Evolutionary conservation across 768 basidiomycete genomes (phyloP).

Genomic region (Tricholoma sp.): DNA sequence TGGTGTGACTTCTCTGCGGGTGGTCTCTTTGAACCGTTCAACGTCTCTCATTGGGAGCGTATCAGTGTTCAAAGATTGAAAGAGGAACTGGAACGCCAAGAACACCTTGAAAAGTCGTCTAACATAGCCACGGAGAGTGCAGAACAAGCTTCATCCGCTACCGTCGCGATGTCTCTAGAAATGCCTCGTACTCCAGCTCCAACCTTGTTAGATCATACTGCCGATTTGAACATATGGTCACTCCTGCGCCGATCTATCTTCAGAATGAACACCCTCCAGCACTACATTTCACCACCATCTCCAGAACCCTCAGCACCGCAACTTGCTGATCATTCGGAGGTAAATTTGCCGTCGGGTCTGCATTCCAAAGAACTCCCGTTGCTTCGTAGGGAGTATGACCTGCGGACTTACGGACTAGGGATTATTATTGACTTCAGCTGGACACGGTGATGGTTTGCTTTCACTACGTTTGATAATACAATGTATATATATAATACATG

Average conservation of each 20-base stretch:
- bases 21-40: slow-evolving; percentile 72
- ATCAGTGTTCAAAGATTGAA: slow-evolving; percentile 50
- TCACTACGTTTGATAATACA: background rate
- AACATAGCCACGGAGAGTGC: slow-evolving; percentile 8
- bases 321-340: slow-evolving; percentile 7
- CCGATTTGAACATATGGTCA: slow-evolving; percentile 10
- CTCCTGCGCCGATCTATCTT: slow-evolving; percentile 13
- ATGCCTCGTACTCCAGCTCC: slow-evolving; percentile 15
- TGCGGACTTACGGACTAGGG: slow-evolving; percentile 67
- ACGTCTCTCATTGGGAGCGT: slow-evolving; percentile 70
- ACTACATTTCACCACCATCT: background rate
- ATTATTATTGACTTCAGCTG: slow-evolving; percentile 74
- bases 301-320: slow-evolving; percentile 4
- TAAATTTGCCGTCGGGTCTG: slow-evolving; percentile 5
- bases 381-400: slow-evolving; percentile 56
- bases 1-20: slow-evolving; percentile 76
- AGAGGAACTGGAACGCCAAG: slow-evolving; percentile 33
- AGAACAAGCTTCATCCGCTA: slow-evolving; percentile 5
- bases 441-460: slow-evolving; percentile 28
- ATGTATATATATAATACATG: background rate
- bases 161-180: slow-evolving; percentile 9
- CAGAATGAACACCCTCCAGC: slow-evolving; percentile 4
- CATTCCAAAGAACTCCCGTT: slow-evolving; percentile 19
- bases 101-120: slow-evolving; percentile 17
- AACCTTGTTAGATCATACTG: slow-evolving; percentile 1